A percentile compares a stretch with the other conserved stretches of the same genome.
These are phyloP conservation scores for Eugenia klotzschiana DNA, from an alignment of 441 rosid genomes.

Conservation along the genomic window DNA sequence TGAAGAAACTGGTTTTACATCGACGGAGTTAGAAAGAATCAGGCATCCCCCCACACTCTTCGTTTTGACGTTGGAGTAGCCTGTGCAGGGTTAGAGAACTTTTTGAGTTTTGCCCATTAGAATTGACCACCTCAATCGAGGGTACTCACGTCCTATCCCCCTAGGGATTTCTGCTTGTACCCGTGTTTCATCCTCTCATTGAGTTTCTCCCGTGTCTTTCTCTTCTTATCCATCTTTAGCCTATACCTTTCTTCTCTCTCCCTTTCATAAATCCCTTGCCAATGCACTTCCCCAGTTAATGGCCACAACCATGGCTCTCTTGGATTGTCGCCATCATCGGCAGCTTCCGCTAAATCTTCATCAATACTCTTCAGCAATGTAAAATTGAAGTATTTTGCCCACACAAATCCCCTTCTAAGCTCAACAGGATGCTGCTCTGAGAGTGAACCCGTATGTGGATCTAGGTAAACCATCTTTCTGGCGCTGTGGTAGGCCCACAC, in stretches of 20 bases:
- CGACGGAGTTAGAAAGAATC: not conserved
- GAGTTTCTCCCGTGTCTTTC: conserved; percentile 69
- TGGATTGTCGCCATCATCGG: conserved; percentile 73
- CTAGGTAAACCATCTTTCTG: conserved; percentile 75
- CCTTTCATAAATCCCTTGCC: conserved; percentile 94
- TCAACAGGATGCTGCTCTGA: conserved; percentile 68
- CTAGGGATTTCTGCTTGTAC: conserved; percentile 74
- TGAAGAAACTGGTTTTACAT: not conserved
- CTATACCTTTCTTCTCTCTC: conserved; percentile 91
- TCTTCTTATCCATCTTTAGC: conserved; percentile 91
- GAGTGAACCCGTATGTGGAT: conserved; percentile 53
- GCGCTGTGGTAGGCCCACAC: conserved; percentile 97
- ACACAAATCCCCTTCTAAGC: conserved; percentile 46
- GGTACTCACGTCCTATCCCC: conserved; percentile 16
- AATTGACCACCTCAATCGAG: not conserved
- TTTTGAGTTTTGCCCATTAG: not conserved
- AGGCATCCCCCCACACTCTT: not conserved
- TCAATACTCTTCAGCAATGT: conserved; percentile 83
- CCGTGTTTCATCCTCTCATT: conserved; percentile 56
- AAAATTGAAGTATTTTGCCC: conserved; percentile 74
- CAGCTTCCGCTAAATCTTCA: conserved; percentile 97
- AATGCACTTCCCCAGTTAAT: conserved; percentile 84
- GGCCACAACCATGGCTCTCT: conserved; percentile 90
- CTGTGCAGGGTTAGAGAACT: not conserved
- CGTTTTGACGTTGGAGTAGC: not conserved